These are phyloP conservation scores for Powellomyces hirtus DNA, from an alignment of 192 early-diverging fungal genomes.

Conservation along the genomic window DNA sequence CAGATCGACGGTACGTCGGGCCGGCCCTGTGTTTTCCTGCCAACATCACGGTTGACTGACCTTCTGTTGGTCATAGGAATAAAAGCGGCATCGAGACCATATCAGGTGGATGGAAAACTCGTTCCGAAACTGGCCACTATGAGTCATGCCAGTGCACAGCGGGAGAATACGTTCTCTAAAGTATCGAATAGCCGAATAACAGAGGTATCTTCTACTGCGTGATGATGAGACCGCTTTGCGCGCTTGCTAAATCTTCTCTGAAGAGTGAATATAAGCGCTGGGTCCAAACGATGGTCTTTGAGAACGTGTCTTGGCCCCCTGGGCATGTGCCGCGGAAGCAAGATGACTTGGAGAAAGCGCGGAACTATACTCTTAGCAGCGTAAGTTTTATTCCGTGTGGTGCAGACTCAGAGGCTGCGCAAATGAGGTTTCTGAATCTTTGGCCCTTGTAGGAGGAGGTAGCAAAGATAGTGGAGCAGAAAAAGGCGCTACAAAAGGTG, in stretches of 20 bases:
- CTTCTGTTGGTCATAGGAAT: too few relatives aligned
- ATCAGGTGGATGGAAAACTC: conserved; percentile 16
- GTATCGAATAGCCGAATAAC: conserved; percentile 20
- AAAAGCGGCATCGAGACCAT: not conserved
- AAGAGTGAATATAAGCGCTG: conserved; percentile 21
- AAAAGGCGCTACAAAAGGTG: conserved; percentile 11
- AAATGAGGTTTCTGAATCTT: not conserved
- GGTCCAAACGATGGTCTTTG: conserved; percentile 15
- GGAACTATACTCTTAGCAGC: conserved; percentile 7
- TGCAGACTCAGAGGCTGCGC: not conserved
- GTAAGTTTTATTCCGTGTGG: too few relatives aligned
- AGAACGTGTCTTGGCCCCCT: not conserved
- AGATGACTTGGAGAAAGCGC: conserved; percentile 13
- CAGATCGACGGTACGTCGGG: conserved; percentile 18
- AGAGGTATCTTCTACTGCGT: too few relatives aligned
- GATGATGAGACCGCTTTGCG: too few relatives aligned
- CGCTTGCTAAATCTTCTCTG: not conserved
- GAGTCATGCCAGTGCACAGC: conserved; percentile 12
- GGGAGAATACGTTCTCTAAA: conserved; percentile 24
- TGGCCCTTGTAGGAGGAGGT: conserved; percentile 15
- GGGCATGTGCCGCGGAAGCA: not conserved
- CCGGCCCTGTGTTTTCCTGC: not conserved
- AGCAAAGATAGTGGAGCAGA: conserved; percentile 11
- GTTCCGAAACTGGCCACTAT: conserved; percentile 17
- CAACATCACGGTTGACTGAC: not conserved